Evolutionary conservation across 768 basidiomycete species (phyloP), one percentile per base, ranked within the genome.

Genomic region (Gautieria morchelliformis): DNA sequence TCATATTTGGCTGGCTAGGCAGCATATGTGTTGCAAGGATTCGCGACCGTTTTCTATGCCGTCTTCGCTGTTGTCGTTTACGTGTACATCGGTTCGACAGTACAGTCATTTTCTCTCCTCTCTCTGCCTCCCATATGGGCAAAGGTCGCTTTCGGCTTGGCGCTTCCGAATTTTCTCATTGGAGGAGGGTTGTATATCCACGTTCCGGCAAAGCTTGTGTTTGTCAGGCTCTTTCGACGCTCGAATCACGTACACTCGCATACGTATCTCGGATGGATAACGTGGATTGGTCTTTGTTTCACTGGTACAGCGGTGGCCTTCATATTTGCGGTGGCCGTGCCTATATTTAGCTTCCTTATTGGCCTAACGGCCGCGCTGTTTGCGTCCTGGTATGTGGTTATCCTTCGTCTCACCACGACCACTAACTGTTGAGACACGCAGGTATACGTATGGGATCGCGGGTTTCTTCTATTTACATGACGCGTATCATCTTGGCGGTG

Each of bases 331-430:
- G 69, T 74, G 42, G 71, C 77, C 3, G 78, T 82, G 5, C 79
- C 80, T 3, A 79, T 81, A 39, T 80, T 81, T 62, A 79, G 77
- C 20, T 74, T 78, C 61, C 66, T 81, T 39, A 78, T 78, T 33
- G 77, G 79, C 14, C 76, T 81, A 59, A 66, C 77, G 12, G 79
- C 79, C 9, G 69, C 78, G 17, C 68, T 81, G 20, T 81, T 82
- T 59, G 79, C 80, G 8, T 72, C 76, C n/a, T 81, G 80, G 78
- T 82, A 78, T 62, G 80, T 80, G 14, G 79, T 80, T 60, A 78
- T 79, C 27, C 57, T 77, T 8, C 77, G 77, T 10, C 78, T 79
- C 2, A 47, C 56, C 7, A 55, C 17, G n/a, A 15, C 14, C 20
- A 8, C 22, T 5, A 32, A 24, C 42, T 10, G 4, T 20, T n/a